phyloP scores from a whole-genome alignment of 495 filamentous ascomycete genomes.

The Trichoderma erinaceum region DNA sequence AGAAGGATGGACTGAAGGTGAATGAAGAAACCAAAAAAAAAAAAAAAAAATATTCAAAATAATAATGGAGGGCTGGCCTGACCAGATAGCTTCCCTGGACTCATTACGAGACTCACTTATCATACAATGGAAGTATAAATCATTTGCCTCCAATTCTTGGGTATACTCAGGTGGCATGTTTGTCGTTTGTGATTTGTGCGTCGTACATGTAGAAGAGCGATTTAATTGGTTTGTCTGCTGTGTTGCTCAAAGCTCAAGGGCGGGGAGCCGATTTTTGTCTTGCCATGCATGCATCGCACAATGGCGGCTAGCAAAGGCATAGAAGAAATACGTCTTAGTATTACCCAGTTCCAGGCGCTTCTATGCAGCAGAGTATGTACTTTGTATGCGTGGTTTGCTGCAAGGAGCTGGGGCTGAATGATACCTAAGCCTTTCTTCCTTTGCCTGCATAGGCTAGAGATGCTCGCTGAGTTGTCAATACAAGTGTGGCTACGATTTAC shows the following conservation, averaged over 20 bases:
- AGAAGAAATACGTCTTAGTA: background rate
- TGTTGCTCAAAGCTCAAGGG: background rate
- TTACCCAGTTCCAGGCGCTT: background rate
- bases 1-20: background rate
- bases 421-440: background rate
- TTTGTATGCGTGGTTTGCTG: background rate
- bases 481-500: constrained; percentile 2
- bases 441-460: background rate
- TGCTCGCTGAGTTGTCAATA: constrained; percentile 1
- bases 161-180: background rate
- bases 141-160: background rate
- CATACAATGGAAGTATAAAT: constrained; percentile 3
- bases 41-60: background rate
- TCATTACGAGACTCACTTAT: background rate
- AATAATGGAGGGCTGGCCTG: background rate
- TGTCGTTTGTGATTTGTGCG: background rate
- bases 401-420: background rate
- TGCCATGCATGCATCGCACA: background rate
- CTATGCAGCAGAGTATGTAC: too few species aligned
- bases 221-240: background rate
- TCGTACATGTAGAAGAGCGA: background rate
- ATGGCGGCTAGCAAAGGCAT: constrained; percentile 1
- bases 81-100: constrained; percentile 5
- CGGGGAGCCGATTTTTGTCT: background rate
- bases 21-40: background rate